Evolutionary conservation across 345 rosid genomes (phyloP).

Genomic region (Acer campestre): DNA sequence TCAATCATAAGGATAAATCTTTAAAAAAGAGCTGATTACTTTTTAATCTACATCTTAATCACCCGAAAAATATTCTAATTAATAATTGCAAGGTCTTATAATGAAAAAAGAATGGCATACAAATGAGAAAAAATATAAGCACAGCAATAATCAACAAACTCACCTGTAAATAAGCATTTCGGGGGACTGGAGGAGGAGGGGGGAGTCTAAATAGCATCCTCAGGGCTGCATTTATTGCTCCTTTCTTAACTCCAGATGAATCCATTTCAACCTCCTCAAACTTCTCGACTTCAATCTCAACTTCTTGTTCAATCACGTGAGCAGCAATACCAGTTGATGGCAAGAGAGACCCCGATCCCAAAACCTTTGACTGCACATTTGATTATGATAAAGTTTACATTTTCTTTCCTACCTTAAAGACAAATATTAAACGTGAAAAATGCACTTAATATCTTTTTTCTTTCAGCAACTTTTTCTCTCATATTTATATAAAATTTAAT

Average conservation of each 20-base stretch:
- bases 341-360: conserved; percentile 30
- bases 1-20: too few relatives aligned
- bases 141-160: conserved; percentile 4
- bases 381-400: not conserved
- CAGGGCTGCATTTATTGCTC: conserved; percentile 10
- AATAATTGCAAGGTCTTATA: too few relatives aligned
- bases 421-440: not conserved
- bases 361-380: conserved; percentile 38
- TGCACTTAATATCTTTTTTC: not conserved
- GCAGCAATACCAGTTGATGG: conserved; percentile 80
- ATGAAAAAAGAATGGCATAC: not conserved
- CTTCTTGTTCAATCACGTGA: conserved; percentile 45
- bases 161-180: conserved; percentile 48
- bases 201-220: conserved; percentile 46
- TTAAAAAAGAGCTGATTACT: too few relatives aligned
- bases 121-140: not conserved
- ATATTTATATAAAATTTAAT: not conserved
- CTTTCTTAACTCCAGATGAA: not conserved
- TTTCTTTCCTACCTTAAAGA: not conserved
- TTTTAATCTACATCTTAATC: too few relatives aligned
- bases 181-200: conserved; percentile 46
- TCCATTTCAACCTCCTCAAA: conserved; percentile 37
- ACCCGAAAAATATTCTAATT: too few relatives aligned
- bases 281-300: conserved; percentile 56
- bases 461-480: not conserved